A percentile compares a stretch with the other conserved stretches of the same genome.
Evolutionary conservation across 1,284 basidiomycete genomes (phyloP).

Genomic region (Cutaneotrichosporon sp.): DNA sequence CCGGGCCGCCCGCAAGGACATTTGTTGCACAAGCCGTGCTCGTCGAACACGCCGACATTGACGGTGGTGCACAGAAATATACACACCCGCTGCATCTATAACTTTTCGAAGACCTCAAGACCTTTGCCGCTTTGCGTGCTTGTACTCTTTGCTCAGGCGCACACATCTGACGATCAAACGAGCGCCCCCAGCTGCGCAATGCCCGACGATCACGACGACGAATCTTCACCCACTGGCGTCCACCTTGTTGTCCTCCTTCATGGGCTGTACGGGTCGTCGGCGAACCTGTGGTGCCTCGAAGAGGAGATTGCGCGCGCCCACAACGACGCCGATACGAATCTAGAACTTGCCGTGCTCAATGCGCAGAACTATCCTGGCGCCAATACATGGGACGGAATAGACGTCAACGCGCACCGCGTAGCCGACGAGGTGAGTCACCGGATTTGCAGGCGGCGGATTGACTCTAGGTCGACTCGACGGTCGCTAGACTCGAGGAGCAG

Average conservation of each 20-base stretch:
- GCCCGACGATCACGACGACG: too few relatives aligned
- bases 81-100: too few relatives aligned
- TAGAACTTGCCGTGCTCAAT: conserved; percentile 26
- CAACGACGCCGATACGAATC: not conserved
- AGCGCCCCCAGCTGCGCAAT: too few relatives aligned
- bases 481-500: conserved; percentile 31
- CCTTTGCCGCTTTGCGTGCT: too few relatives aligned
- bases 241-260: conserved; percentile 47
- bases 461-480: conserved; percentile 33
- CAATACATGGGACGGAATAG: conserved; percentile 47
- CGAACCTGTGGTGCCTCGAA: conserved; percentile 33
- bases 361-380: conserved; percentile 29
- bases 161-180: too few relatives aligned
- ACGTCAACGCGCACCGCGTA: conserved; percentile 41
- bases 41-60: too few relatives aligned
- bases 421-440: conserved; percentile 29
- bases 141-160: too few relatives aligned
- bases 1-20: too few relatives aligned
- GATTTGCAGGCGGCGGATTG: not conserved
- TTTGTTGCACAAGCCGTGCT: too few relatives aligned
- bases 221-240: conserved; percentile 7
- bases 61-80: too few relatives aligned
- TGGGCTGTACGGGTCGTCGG: conserved; percentile 42
- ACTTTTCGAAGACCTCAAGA: too few relatives aligned
- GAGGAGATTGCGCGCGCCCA: conserved; percentile 24